Base-by-base conservation (phyloP, 805 yeast genomes). In the Candida tammaniensis region DNA sequence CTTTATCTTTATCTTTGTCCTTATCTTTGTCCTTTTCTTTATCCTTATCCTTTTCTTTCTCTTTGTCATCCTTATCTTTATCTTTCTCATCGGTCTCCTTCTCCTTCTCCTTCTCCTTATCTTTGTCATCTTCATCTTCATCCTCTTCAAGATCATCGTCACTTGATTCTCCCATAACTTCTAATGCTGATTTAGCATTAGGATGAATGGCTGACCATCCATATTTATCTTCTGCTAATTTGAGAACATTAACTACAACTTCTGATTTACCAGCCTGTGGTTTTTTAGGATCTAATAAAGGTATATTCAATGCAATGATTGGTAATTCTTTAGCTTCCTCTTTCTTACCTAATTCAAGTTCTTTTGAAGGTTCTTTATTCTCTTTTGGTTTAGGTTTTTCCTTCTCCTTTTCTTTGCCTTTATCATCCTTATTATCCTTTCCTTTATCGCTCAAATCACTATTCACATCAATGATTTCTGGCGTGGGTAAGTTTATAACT, bases 141-240 rank as follows among this genome's bases (percentile, higher is more conserved):
- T 46, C 50, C 7, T 44, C 54, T 23, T 54, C 60, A 10, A 54
- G 59, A 18, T 55, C 63, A 17, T 57, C 63, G 29, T 55, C 63
- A 17, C 55, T 51, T 41, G 53, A 43, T 25, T 55, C 63, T 32
- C 54, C 74, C 61, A 75, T 54, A 18, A 70, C 63, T 37, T 76
- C 79, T 23, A 74, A 61, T 1, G 80, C 77, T 17, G 75, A 73
- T 34, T 76, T 68, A 4, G 83, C 77, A 39, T 75, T 74, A 0
- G 89, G 89, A 47, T 81, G 86, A 35, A 83, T 64, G 2, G 65
- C 72, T 21, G 76, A 76, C 75, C 82, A 86, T 3, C 95, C 96
- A 55, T 86, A 86, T 57, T 84, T 84, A 31, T 83, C 87, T 51
- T 86, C 95, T 4, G 91, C 84, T 35, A 83, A 59, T 46, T 78